phyloP scores from a whole-genome alignment of 2,329 filamentous ascomycete species.

The Dactylellina parvicollis region DNA sequence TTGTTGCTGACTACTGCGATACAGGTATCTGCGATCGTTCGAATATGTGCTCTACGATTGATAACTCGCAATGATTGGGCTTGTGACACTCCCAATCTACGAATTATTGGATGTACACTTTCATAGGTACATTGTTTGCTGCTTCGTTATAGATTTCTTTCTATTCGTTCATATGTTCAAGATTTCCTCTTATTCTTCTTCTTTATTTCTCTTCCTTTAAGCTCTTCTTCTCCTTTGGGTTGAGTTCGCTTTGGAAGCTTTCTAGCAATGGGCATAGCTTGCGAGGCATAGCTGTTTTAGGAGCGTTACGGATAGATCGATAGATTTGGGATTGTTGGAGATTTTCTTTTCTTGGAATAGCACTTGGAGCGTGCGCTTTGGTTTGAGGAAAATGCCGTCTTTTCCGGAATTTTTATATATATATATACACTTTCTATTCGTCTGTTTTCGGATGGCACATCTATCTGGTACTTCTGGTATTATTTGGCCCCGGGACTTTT shows the following conservation, averaged over 20 bases:
- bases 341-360: neutral
- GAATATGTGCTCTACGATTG: conserved; percentile 50
- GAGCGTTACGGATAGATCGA: conserved; percentile 14
- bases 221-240: conserved; percentile 2
- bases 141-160: conserved; percentile 20
- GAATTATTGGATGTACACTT: neutral
- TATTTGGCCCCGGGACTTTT: no score
- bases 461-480: no score
- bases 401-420: neutral
- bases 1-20: neutral
- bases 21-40: conserved; percentile 49
- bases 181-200: neutral
- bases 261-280: conserved; percentile 26
- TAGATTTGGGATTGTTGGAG: conserved; percentile 21
- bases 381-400: neutral
- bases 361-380: neutral
- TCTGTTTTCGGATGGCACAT: neutral
- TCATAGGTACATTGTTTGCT: neutral
- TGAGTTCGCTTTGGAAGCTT: conserved; percentile 19
- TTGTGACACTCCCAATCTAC: no score
- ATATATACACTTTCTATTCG: neutral
- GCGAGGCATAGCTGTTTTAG: conserved; percentile 10
- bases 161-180: neutral
- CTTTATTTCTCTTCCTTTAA: neutral
- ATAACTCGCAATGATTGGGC: neutral